Evolutionary conservation across 805 yeast genomes (phyloP), one percentile per base, ranked within the genome.

Genomic region (Starmerella vaccinii): DNA sequence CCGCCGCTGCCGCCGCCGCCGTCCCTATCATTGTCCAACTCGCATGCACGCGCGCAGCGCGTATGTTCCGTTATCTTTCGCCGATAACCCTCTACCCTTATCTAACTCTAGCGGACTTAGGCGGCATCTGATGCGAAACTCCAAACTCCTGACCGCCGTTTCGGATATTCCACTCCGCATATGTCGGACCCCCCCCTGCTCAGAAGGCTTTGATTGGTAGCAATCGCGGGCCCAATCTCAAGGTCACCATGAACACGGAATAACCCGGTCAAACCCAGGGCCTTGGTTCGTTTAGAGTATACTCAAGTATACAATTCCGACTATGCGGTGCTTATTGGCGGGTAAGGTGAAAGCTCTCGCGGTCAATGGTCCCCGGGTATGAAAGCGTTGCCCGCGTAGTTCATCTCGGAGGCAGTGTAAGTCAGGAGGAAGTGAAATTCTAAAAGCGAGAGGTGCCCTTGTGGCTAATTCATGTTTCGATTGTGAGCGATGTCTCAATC

Each of bases 401-500:
- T 13, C 22, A 33, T 34, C 21, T 42, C 12, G 47, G 51, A 15
- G 6, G 6, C 15, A 18, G 19, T 21, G 51, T 49, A 12, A 27
- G n/a, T 2, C 24, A 33, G 1, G 32, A 21, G 18, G 34, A 21
- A 8, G 50, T 40, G 26, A 40, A 23, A 8, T 6, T 47, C 22
- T 12, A n/a, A 40, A 35, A 26, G 50, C 41, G 2, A 45, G 50
- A 5, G 44, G 40, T 30, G 44, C 50, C 3, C 29, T 26, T 1
- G 27, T 47, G 12, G 27, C 43, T 15, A 38, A 47, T 38, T 22
- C 81, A 15, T 79, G 84, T 68, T 63, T 76, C 69, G 64, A 71
- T 27, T 79, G 84, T 68, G 84, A 80, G 67, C 72, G 65, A 68
- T 79, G 84, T 68, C 72, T 72, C 1, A 18, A 12, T 23, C 23